These are phyloP conservation scores for Senna siamea DNA, from an alignment of 306 rosid genomes.

Conservation along the genomic window DNA sequence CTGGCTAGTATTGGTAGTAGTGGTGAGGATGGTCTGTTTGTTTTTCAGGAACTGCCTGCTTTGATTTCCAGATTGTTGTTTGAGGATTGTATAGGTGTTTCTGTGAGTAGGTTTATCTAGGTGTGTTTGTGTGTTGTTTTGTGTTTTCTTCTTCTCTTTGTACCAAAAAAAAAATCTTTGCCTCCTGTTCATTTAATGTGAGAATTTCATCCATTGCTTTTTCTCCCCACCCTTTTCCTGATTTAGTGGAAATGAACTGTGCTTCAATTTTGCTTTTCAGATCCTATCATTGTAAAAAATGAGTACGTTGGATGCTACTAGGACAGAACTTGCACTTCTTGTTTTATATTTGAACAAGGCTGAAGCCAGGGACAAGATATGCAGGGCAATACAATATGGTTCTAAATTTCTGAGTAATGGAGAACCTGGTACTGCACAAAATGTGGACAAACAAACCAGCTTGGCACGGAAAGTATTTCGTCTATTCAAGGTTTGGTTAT, in stretches of 20 bases:
- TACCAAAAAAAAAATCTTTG: no score
- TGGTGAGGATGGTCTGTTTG: no score
- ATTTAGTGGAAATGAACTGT: slow-evolving; percentile 28
- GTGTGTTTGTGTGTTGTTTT: no score
- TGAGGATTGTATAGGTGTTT: no score
- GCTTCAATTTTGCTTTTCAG: slow-evolving; percentile 24
- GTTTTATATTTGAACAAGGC: slow-evolving; percentile 94
- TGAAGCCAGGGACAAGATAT: slow-evolving; percentile 98
- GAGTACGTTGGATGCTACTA: slow-evolving; percentile 88
- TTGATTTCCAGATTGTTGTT: no score
- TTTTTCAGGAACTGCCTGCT: no score
- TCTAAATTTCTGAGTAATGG: slow-evolving; percentile 95
- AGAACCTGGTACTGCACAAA: slow-evolving; percentile 90
- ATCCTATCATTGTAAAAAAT: slow-evolving; percentile 52
- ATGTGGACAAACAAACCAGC: slow-evolving; percentile 90
- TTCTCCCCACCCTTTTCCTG: background rate
- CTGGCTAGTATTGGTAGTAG: no score
- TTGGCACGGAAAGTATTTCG: slow-evolving; percentile 97
- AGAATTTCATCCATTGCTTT: background rate
- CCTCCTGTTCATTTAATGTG: background rate
- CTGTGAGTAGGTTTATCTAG: no score
- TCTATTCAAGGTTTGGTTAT: slow-evolving; percentile 78
- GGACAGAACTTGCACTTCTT: slow-evolving; percentile 90
- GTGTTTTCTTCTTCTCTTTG: no score
- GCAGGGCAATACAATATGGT: slow-evolving; percentile 98